Percentiles rank a stretch among this genome's conserved stretches.
Conservation (phyloP, 345 rosid species). For the Eutrema japonicum region DNA sequence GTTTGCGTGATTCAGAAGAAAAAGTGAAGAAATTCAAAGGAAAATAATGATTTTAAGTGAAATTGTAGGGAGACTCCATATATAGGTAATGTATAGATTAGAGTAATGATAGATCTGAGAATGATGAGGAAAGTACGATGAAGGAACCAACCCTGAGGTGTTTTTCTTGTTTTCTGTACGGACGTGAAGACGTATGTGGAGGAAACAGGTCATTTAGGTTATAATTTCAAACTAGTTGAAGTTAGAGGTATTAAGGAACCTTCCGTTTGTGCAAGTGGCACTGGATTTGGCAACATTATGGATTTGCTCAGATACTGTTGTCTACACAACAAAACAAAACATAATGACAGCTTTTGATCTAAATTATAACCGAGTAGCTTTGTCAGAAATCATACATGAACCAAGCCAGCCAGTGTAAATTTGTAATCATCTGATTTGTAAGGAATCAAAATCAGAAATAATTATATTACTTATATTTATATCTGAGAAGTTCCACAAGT, state of each 20-base stretch:
- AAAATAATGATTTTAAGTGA: background rate
- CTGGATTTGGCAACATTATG: constrained; percentile 6
- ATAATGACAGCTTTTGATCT: background rate
- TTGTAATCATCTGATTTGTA: constrained; percentile 28
- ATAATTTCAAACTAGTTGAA: constrained; percentile 33
- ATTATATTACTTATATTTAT: background rate
- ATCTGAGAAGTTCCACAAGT: background rate
- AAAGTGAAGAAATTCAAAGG: background rate
- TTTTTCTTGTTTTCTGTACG: constrained; percentile 40
- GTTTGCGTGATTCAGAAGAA: constrained; percentile 28
- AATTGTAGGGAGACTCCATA: background rate
- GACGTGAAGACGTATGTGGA: constrained; percentile 40
- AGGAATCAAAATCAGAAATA: background rate
- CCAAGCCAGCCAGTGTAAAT: constrained; percentile 26
- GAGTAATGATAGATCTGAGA: constrained; percentile 27
- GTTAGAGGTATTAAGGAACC: constrained; percentile 33
- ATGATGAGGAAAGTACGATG: constrained; percentile 47
- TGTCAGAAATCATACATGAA: constrained; percentile 35
- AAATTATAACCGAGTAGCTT: background rate
- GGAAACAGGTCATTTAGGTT: constrained; percentile 43
- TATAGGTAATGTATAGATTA: constrained; percentile 9
- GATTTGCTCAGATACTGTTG: constrained; percentile 30
- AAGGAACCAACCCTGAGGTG: constrained; percentile 44
- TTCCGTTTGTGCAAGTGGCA: constrained; percentile 17
- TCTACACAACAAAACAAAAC: constrained; percentile 22